These are phyloP conservation scores for Aegilops umbellulata DNA, from an alignment of 176 grass and related monocot species.

Conservation along the genomic window DNA sequence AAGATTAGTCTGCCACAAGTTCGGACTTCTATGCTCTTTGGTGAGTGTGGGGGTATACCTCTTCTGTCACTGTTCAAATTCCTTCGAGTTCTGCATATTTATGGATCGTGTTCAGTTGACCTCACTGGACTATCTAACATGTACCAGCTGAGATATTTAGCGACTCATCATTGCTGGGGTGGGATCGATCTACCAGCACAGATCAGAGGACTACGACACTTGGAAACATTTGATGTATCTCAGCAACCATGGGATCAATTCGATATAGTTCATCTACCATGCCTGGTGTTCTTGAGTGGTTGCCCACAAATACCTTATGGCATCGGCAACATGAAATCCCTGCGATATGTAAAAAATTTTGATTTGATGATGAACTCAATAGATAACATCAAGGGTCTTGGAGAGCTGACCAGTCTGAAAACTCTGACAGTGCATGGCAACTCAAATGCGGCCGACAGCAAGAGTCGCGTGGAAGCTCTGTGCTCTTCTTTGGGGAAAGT, in stretches of 20 bases:
- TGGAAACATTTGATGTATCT: neutral
- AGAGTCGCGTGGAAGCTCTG: neutral
- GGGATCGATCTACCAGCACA: neutral
- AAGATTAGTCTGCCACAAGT: too few species aligned
- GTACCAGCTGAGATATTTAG: neutral
- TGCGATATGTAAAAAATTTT: too few species aligned
- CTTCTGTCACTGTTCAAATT: too few species aligned
- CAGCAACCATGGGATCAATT: rapidly evolving
- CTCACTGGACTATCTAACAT: neutral
- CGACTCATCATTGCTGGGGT: too few species aligned
- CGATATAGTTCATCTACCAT: neutral
- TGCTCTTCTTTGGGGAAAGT: neutral
- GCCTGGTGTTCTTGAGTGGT: rapidly evolving
- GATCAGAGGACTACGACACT: neutral
- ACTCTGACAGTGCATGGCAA: rapidly evolving
- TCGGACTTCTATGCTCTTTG: too few species aligned
- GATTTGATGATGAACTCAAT: neutral
- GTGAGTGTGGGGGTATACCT: too few species aligned
- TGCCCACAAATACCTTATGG: rapidly evolving
- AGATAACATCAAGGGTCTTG: neutral
- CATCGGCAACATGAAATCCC: neutral
- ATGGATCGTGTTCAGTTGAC: neutral
- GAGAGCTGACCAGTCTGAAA: neutral
- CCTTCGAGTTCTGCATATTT: too few species aligned
- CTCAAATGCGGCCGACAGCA: rapidly evolving